Conservation (phyloP, 1,284 basidiomycete species). For the Ganoderma lucidum region DNA sequence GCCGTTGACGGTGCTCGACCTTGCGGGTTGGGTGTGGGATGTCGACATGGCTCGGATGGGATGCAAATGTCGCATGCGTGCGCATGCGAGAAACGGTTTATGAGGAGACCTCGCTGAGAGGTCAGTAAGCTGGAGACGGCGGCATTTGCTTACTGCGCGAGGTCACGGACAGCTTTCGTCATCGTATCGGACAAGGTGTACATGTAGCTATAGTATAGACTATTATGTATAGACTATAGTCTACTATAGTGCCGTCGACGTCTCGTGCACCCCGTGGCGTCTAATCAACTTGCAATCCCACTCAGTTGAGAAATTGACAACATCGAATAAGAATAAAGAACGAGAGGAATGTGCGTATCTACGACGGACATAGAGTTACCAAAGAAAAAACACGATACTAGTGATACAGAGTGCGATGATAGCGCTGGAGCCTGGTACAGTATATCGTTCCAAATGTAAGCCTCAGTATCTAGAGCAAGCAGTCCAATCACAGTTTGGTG, state of each 20-base stretch:
- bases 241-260: neutral
- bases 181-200: constrained; percentile 12
- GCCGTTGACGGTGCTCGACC: neutral
- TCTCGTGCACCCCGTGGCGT: constrained; percentile 16
- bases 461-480: neutral
- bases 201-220: no score
- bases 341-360: neutral
- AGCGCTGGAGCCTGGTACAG: neutral
- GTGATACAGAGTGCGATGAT: constrained; percentile 3
- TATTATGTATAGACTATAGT: no score
- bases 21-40: neutral
- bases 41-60: constrained; percentile 21
- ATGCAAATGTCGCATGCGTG: constrained; percentile 12
- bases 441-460: constrained; percentile 1
- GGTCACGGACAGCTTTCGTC: constrained; percentile 18
- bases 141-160: neutral
- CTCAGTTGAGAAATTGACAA: neutral
- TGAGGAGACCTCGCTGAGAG: constrained; percentile 5
- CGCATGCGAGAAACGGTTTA: constrained; percentile 16
- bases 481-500: constrained; percentile 47
- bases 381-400: neutral
- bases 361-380: neutral
- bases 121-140: constrained; percentile 19
- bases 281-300: neutral
- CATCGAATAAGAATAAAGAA: neutral